Evolutionary conservation across 2,329 filamentous ascomycete genomes (phyloP), one percentile per base, ranked within the genome.

Genomic region (Stachybotrys elegans): DNA sequence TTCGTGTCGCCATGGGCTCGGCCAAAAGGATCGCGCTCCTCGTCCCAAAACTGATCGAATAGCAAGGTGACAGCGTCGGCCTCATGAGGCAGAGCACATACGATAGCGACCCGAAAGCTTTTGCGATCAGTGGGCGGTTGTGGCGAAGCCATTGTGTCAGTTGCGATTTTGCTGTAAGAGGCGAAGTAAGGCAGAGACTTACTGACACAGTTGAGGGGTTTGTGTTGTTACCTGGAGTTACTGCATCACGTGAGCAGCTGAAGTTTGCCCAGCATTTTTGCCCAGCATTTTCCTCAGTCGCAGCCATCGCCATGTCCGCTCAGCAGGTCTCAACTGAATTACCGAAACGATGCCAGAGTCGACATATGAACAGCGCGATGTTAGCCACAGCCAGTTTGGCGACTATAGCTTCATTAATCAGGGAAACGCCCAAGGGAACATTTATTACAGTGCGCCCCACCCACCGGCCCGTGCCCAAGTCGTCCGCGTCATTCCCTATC

Each of bases 401-500:
- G 25, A 29, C 25, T 29, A 29, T 29, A 5, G 11, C 25, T 12
- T 29, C 4, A n/a, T 29, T n/a, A 29, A 29, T 29, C 25, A 29
- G 25, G 25, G 25, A 14, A 49, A 46, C 21, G 25, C 39, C 37
- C 31, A 43, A 13, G 47, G 44, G 3, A 31, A 48, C 14, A 19
- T 43, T 12, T 25, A 46, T 14, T 40, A 40, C 27, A 23, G 45
- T 21, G 16, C 21, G 22, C 35, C 35, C 5, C 16, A 23, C 25
- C 17, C 19, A 20, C 17, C 16, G 14, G 29, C 19, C 20, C 36
- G 36, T 22, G 17, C 17, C 6, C n/a, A 17, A 41, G 4, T n/a
- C 22, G 31, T 41, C 2, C 43, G 36, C 20, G 6, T 39, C 11
- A 43, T 56, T 3, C 31, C 44, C 0, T 55, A 50, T 13, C 49